A percentile compares a stretch with the other conserved stretches of the same genome.
These are phyloP conservation scores for Ceratobasidium sp. DNA, from an alignment of 1,284 basidiomycete species.

Conservation along the genomic window DNA sequence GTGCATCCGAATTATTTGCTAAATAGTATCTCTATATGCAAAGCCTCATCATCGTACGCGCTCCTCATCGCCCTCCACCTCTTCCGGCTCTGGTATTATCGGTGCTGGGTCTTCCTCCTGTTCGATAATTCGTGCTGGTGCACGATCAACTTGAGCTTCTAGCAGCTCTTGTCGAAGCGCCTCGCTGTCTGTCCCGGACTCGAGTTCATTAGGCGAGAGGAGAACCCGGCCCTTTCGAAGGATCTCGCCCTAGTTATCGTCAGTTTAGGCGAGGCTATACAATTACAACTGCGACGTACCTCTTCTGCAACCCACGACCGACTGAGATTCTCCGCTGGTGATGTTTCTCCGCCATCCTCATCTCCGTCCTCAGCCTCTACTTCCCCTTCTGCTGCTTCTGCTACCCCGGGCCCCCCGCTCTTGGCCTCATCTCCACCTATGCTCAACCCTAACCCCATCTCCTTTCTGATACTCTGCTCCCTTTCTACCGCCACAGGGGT, in stretches of 20 bases:
- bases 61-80: neutral
- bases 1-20: neutral
- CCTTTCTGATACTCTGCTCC: slow-evolving; percentile 5
- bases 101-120: slow-evolving; percentile 19
- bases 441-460: slow-evolving; percentile 26
- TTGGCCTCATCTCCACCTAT: neutral
- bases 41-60: neutral
- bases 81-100: neutral
- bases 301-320: slow-evolving; percentile 37
- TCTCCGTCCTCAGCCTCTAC: neutral
- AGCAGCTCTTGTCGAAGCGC: slow-evolving; percentile 35
- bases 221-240: slow-evolving; percentile 32
- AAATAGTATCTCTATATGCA: neutral
- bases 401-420: neutral
- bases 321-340: slow-evolving; percentile 31
- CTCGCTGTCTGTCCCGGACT: slow-evolving; percentile 31
- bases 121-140: slow-evolving; percentile 26
- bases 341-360: slow-evolving; percentile 8
- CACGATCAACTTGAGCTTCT: slow-evolving; percentile 37
- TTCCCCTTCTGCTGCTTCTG: neutral
- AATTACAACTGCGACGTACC: neutral
- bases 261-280: neutral
- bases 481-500: neutral
- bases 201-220: slow-evolving; percentile 29
- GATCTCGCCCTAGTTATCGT: slow-evolving; percentile 21